Conservation (phyloP, 1,284 basidiomycete genomes). For the Peniophora sp. region DNA sequence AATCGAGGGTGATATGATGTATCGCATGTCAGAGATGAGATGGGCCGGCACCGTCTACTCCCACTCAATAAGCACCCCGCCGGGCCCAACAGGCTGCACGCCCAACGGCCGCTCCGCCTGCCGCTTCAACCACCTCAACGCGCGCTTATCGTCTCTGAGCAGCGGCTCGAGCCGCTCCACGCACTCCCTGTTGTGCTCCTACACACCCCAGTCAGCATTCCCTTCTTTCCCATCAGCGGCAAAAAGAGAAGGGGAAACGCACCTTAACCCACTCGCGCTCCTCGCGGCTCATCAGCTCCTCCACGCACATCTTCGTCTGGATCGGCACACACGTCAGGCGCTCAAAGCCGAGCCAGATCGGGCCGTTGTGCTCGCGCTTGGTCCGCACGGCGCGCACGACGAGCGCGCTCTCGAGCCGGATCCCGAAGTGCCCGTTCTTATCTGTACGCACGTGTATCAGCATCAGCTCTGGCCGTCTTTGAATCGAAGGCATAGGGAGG, state of each 20-base stretch:
- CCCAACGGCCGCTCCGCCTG: slow-evolving; percentile 69
- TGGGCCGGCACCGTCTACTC: slow-evolving; percentile 24
- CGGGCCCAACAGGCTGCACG: slow-evolving; percentile 47
- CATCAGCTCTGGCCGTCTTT: slow-evolving; percentile 2
- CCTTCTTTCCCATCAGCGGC: not conserved
- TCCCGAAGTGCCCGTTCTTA: slow-evolving; percentile 77
- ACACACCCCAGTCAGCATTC: not conserved
- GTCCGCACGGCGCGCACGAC: slow-evolving; percentile 66
- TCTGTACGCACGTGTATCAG: slow-evolving; percentile 36
- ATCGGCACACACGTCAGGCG: slow-evolving; percentile 90
- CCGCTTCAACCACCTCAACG: slow-evolving; percentile 73
- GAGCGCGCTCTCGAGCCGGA: slow-evolving; percentile 84
- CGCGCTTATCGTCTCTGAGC: slow-evolving; percentile 73
- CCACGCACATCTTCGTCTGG: slow-evolving; percentile 85
- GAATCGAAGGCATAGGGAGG: no score
- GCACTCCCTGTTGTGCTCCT: slow-evolving; percentile 83
- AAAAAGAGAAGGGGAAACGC: slow-evolving; percentile 7
- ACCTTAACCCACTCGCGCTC: slow-evolving; percentile 90
- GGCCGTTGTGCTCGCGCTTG: slow-evolving; percentile 63
- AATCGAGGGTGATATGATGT: no score
- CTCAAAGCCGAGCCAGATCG: slow-evolving; percentile 82
- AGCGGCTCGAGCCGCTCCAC: slow-evolving; percentile 64
- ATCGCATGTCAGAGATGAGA: no score
- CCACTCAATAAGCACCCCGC: slow-evolving; percentile 70
- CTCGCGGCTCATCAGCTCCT: slow-evolving; percentile 73